Base-by-base conservation (phyloP, 495 filamentous ascomycete genomes). In the Echria macrotheca region DNA sequence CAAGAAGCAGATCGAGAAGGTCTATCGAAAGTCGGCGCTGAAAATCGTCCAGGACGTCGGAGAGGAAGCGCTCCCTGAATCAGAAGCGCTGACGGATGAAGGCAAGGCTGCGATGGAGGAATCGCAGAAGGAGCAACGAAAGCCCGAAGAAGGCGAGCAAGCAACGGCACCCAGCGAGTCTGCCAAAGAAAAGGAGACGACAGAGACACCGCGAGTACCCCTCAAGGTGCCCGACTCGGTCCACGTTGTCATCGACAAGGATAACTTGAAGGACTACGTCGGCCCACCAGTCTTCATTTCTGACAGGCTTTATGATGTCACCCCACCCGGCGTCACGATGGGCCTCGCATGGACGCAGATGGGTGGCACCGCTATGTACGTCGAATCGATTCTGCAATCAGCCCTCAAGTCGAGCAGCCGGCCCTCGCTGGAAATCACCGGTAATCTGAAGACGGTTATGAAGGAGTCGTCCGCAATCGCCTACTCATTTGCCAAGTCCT, bases 1-100 rank as follows among this genome's bases (percentile, higher is more conserved):
- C 57, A 99, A 99, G 76, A 97, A 99, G 74, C 91, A 97, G 61
- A 99, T 99, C 54, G 94, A 99, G 63, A 97, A 97, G 72, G 88
- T 99, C 4, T 99, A 95, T 68, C 86, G 94, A 33, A 99, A 99
- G 70, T 86, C 90, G 14, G 94, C 94, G 9, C 77, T 97, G 54
- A 96, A 96, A 69, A 97, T 99, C 57, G 89, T 99, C 22, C 86
- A 89, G 62, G 93, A 97, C 54, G 71, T 97, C 4, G 93, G 93
- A 41, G 93, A 98, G 67, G 84, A 89, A 23, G 87, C 74, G 9
- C 69, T 95, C 11, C 76, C 85, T 1, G 93, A 96, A 69, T 79
- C 82, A 21, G 81, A 86, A 52, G 93, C 89, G 12, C 63, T 96
- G 39, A 96, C 91, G 5, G 83, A 87, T 4, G 89, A 94, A 61